Evolutionary conservation across 2,329 filamentous ascomycete species (phyloP).

Genomic region (Calonectria pteridis): DNA sequence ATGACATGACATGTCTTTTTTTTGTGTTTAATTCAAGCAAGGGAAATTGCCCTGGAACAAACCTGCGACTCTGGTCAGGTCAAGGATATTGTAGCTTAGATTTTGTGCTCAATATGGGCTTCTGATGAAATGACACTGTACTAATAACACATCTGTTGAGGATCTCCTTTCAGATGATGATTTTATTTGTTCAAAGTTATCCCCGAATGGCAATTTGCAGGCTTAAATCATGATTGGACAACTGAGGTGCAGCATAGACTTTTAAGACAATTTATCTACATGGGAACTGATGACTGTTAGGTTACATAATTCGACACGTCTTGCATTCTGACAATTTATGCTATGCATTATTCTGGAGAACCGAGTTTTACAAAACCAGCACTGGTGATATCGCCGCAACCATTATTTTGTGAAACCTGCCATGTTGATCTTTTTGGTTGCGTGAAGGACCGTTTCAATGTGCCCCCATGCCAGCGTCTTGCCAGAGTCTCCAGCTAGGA

Average conservation of each 20-base stretch:
- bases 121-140: neutral
- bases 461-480: neutral
- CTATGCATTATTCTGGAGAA: neutral
- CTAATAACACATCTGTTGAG: neutral
- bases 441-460: neutral
- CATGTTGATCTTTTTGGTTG: constrained; percentile 26
- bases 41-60: neutral
- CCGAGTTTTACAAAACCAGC: neutral
- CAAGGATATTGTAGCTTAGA: neutral
- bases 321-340: neutral
- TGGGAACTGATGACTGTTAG: too few relatives aligned
- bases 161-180: too few relatives aligned
- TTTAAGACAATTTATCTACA: too few relatives aligned
- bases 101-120: neutral
- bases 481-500: neutral
- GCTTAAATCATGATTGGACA: too few relatives aligned
- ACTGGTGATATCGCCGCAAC: neutral
- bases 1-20: constrained; percentile 7
- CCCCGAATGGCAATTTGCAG: too few relatives aligned
- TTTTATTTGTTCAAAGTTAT: too few relatives aligned
- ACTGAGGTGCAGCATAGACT: too few relatives aligned
- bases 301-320: neutral
- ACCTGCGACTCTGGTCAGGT: neutral
- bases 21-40: neutral
- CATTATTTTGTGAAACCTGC: neutral